Conservation (phyloP, 2,329 filamentous ascomycete species). For the Paraconiothyrium brasiliense region DNA sequence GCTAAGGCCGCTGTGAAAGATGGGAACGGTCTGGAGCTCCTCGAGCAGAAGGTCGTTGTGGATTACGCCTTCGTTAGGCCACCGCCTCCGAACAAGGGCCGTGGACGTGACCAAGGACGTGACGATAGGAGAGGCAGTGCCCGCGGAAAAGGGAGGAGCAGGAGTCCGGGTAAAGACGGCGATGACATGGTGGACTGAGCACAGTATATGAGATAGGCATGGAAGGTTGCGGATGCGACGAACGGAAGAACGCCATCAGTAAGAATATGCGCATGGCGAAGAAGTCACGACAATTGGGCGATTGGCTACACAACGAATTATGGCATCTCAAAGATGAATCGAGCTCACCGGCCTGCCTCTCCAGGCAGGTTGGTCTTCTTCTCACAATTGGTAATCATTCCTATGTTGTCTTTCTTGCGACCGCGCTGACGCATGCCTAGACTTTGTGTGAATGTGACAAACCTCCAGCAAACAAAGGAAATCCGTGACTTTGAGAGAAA, state of each 20-base stretch:
- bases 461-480: neutral
- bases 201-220: neutral
- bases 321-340: constrained; percentile 6
- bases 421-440: neutral
- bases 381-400: constrained; percentile 1
- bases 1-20: constrained; percentile 83
- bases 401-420: neutral
- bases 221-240: neutral
- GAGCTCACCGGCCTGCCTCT: constrained; percentile 7
- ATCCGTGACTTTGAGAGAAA: too few relatives aligned
- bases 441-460: neutral
- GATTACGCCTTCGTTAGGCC: constrained; percentile 88
- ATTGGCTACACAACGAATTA: neutral
- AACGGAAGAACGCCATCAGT: neutral
- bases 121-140: constrained; percentile 44
- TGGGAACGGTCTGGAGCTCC: constrained; percentile 78
- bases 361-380: constrained; percentile 4
- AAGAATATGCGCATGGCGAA: too few relatives aligned
- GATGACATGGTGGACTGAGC: constrained; percentile 45
- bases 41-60: constrained; percentile 82
- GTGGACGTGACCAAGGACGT: constrained; percentile 34
- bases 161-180: constrained; percentile 54
- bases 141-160: constrained; percentile 51
- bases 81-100: constrained; percentile 66
- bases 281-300: neutral